Conservation (phyloP, 306 rosid species). For the Prunus kanzakura region DNA sequence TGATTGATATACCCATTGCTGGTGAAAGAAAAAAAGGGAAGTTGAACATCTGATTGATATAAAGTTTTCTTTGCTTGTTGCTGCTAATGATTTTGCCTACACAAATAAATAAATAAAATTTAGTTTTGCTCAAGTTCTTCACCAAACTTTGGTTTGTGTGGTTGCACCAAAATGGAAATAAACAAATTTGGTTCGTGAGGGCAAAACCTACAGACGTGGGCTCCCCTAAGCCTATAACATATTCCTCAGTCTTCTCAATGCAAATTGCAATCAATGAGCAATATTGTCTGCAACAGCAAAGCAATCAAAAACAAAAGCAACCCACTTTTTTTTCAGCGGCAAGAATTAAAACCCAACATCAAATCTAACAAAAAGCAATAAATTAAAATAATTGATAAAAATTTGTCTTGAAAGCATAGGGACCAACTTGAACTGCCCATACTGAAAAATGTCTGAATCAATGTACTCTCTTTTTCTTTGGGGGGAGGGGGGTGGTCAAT, state of each 20-base stretch:
- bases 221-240: not conserved
- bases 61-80: slow-evolving; percentile 36
- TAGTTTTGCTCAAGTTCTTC: not conserved
- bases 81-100: slow-evolving; percentile 41
- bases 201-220: not conserved
- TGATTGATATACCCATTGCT: slow-evolving; percentile 45
- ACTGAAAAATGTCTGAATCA: not conserved
- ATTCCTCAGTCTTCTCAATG: not conserved
- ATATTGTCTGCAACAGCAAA: not conserved
- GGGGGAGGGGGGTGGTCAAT: not conserved
- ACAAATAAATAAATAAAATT: slow-evolving; percentile 9
- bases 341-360: not conserved
- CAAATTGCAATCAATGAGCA: not conserved
- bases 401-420: not conserved
- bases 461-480: not conserved
- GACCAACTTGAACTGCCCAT: not conserved
- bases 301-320: not conserved
- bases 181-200: not conserved
- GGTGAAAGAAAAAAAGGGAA: slow-evolving; percentile 17
- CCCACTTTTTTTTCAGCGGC: not conserved
- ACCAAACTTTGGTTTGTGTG: not conserved
- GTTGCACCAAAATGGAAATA: not conserved
- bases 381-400: not conserved
- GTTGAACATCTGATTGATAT: slow-evolving; percentile 37
- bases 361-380: not conserved